Base-by-base conservation (phyloP, 768 basidiomycete species). In the Gloeostereum incarnatum region DNA sequence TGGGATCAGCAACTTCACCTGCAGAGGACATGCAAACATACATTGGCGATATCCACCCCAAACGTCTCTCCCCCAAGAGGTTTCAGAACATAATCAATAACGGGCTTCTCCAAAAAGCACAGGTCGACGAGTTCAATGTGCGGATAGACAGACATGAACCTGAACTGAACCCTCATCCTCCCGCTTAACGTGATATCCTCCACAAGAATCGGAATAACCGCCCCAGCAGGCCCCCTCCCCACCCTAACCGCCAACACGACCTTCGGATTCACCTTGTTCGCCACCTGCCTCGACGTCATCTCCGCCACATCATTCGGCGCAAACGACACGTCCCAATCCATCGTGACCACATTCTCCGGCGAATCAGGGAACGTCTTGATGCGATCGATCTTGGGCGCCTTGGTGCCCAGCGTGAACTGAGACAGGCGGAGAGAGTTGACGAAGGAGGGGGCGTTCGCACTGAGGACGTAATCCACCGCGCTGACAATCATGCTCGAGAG, bases 301-400 rank as follows among this genome's bases (percentile, higher is more conserved):
- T 98, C 88, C 21, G 79, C 73, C 6, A 80, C 54, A 49, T 99
- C 96, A 47, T 82, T 94, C 0, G 96, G 96, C 6, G 81, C 90
- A 61, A 99, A 99, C 0, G 89, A 88, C 40, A 99, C 57, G 41
- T 75, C 83, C 92, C 92, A 96, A 51, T 99, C 93, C 96, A 99
- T 98, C 67, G 91, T 74, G 41, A 98, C 82, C 38, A 89, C 66
- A 50, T 98, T 92, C 25, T 91, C 83, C 24, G 74, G 73, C 2
- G 89, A 90, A 41, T 73, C 72, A 2, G 89, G 86, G 54, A 77
- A 87, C 4, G 89, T 92, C 51, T 81, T 71, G 27, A 92, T 88
- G 61, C 73, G 77, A 63, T 92, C 89, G 44, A 99, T 86, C 14
- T 81, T 75, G 0, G 96, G 94, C 2, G 96, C 90, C 53, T 93